phyloP scores from a whole-genome alignment of 495 filamentous ascomycete species.

The Aspergillus olivimuriae region DNA sequence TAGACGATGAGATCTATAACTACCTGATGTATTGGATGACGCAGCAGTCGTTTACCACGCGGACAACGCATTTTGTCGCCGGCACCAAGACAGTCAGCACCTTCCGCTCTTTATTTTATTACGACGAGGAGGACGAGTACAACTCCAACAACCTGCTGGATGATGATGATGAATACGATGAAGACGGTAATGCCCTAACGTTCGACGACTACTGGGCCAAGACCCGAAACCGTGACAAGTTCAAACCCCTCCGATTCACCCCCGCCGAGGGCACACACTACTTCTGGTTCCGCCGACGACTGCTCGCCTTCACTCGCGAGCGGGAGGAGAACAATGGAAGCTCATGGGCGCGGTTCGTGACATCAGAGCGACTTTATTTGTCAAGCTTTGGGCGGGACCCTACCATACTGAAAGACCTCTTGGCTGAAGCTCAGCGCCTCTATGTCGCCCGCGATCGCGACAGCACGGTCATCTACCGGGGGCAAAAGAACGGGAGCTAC shows the following conservation, averaged over 20 bases:
- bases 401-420: constrained; percentile 56
- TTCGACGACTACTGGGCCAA: constrained; percentile 46
- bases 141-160: constrained; percentile 9
- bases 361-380: constrained; percentile 52
- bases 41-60: constrained; percentile 50
- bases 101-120: constrained; percentile 38
- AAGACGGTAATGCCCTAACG: constrained; percentile 15
- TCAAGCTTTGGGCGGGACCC: constrained; percentile 63
- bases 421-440: constrained; percentile 54
- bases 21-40: constrained; percentile 68
- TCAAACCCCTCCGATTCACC: constrained; percentile 57
- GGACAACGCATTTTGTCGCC: constrained; percentile 54
- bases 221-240: constrained; percentile 41
- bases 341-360: constrained; percentile 26
- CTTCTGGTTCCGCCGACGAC: constrained; percentile 55
- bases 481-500: constrained; percentile 24
- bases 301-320: constrained; percentile 49
- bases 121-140: constrained; percentile 29
- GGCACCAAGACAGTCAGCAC: constrained; percentile 50
- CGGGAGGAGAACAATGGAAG: constrained; percentile 20
- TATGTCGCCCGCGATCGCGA: constrained; percentile 55
- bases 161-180: constrained; percentile 37
- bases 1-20: constrained; percentile 63
- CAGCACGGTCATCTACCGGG: constrained; percentile 62
- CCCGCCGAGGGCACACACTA: constrained; percentile 58